These are phyloP conservation scores for Rhizophora mangle DNA, from an alignment of 345 rosid species.

Conservation along the genomic window DNA sequence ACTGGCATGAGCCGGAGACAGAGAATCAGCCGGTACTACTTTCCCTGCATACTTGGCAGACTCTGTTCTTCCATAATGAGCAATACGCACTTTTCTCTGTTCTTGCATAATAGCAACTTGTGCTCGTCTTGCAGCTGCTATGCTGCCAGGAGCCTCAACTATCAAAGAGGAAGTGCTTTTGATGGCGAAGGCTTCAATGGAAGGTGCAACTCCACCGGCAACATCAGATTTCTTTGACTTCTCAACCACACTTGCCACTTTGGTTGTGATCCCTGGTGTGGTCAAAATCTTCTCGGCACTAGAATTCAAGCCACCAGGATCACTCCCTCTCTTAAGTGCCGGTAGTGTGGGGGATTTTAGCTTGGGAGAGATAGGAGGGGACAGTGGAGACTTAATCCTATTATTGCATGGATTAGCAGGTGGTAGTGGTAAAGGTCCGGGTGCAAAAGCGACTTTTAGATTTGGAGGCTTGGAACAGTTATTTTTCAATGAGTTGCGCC, in stretches of 20 bases:
- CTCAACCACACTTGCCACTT: slow-evolving; percentile 19
- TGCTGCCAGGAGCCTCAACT: slow-evolving; percentile 54
- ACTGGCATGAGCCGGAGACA: not conserved
- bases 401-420: slow-evolving; percentile 9
- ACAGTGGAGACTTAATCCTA: slow-evolving; percentile 25
- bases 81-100: slow-evolving; percentile 49
- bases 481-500: slow-evolving; percentile 44
- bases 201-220: slow-evolving; percentile 1
- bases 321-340: slow-evolving; percentile 26
- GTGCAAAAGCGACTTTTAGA: not conserved
- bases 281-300: slow-evolving; percentile 30
- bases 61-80: slow-evolving; percentile 66
- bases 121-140: slow-evolving; percentile 69
- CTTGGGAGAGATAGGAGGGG: slow-evolving; percentile 64
- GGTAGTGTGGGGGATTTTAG: slow-evolving; percentile 37
- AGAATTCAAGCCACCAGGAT: slow-evolving; percentile 20
- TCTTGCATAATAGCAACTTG: slow-evolving; percentile 61
- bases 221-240: slow-evolving; percentile 11
- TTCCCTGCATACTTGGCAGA: slow-evolving; percentile 34
- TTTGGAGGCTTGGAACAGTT: slow-evolving; percentile 33
- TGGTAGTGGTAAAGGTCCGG: slow-evolving; percentile 10
- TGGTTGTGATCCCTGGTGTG: slow-evolving; percentile 17
- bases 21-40: slow-evolving; percentile 25
- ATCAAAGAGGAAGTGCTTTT: slow-evolving; percentile 20
- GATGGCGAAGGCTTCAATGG: slow-evolving; percentile 3